Evolutionary conservation across 305 asterid genomes (phyloP), one percentile per base, ranked within the genome.

Genomic region (Solanum chacoense): DNA sequence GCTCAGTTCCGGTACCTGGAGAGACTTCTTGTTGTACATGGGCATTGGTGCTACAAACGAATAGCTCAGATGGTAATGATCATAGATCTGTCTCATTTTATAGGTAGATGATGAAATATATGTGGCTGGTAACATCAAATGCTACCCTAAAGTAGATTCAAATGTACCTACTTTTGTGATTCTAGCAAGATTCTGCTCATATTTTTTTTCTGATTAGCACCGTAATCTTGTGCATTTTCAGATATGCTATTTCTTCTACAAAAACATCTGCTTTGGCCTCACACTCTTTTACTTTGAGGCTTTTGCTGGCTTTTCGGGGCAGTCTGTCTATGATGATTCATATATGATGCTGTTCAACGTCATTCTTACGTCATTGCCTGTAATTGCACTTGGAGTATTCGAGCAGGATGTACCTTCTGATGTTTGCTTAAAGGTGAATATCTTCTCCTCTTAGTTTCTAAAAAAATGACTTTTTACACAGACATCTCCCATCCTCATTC

Each of bases 21-120:
- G 94, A 93, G 98, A 87, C 95, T 97, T 91, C 93, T 97, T 80
- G 95, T 97, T 34, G 97, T 97, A 40, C 99, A 97, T 72, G 99
- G 99, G 9, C 99, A 95, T 90, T 97, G 99, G 99, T 97, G 99
- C 90, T 97, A 96, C 95, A 97, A 95, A 90, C 94, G 99, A 93
- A 96, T 96, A 40, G 95, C 99, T 90, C 97, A 95, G 93, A 94
- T 97, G 99, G 99, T 97, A 94, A 90, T 50, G 79, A 26, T 6
- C 6, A 59, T 40, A 20, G 0, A 28, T 37, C 36, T 13, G 75
- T n/a, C 0, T 63, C 69, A 28, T 32, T 83, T 45, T 83, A 10
- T 83, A 20, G 40, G 0, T 83, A 29, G 40, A 29, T 45, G 71
- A 18, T 83, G 40, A 50, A 29, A 83, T 83, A 40, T 42, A 83